A percentile compares a stretch with the other conserved stretches of the same genome.
Conservation (phyloP, 2,329 filamentous ascomycete species). For the Fragosphaeria purpurea region DNA sequence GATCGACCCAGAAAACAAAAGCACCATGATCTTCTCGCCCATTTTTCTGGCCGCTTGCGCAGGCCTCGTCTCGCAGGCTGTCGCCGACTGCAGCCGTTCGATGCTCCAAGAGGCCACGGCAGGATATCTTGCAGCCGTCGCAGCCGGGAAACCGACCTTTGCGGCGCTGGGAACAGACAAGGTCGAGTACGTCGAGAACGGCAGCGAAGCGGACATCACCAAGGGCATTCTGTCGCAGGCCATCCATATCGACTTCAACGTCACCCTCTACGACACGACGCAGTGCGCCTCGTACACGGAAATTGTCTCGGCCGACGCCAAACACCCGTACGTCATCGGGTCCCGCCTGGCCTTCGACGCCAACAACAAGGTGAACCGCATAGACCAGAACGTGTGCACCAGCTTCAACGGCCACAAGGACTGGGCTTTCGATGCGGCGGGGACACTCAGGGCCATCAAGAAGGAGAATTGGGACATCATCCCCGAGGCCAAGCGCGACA, state of each 20-base stretch:
- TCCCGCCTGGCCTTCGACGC: constrained; percentile 11
- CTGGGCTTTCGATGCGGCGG: constrained; percentile 8
- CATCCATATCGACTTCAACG: constrained; percentile 15
- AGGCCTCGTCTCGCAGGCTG: too few relatives aligned
- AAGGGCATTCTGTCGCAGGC: constrained; percentile 14
- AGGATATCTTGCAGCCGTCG: constrained; percentile 13
- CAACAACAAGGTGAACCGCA: constrained; percentile 1
- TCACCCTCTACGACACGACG: constrained; percentile 15
- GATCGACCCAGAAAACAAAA: too few relatives aligned
- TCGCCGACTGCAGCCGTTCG: constrained; percentile 10
- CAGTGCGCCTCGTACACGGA: constrained; percentile 15
- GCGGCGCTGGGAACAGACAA: constrained; percentile 4
- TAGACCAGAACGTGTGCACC: constrained; percentile 15
- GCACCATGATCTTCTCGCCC: too few relatives aligned
- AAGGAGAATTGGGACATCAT: constrained; percentile 9
- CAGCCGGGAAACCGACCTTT: constrained; percentile 8
- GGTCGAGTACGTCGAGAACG: constrained; percentile 14
- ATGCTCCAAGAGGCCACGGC: constrained; percentile 13
- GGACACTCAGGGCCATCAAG: background rate
- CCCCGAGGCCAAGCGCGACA: constrained; percentile 10
- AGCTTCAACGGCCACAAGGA: constrained; percentile 13
- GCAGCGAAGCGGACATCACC: constrained; percentile 10
- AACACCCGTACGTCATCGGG: constrained; percentile 14
- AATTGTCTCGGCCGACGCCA: constrained; percentile 6
- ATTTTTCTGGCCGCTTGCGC: too few relatives aligned